These are phyloP conservation scores for Elsinoe necatrix DNA, from an alignment of 2,329 filamentous ascomycete species.

Conservation along the genomic window DNA sequence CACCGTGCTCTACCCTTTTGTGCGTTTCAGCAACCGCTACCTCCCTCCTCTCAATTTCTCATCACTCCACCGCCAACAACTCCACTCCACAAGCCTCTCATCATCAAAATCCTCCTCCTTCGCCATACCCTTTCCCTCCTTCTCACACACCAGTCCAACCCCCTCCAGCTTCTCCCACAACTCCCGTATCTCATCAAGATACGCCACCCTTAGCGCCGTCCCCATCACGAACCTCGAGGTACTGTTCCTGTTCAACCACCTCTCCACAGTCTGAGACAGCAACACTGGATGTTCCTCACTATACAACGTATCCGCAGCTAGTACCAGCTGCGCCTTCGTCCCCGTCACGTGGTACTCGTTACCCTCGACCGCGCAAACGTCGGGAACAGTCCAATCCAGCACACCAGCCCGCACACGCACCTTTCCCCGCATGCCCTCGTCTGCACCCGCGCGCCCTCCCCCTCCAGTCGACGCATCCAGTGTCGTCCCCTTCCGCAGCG, in stretches of 20 bases:
- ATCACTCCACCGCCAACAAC: slow-evolving; percentile 33
- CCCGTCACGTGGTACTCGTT: background rate
- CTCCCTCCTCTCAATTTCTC: slow-evolving; percentile 17
- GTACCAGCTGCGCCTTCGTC: slow-evolving; percentile 30
- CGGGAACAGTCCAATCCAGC: slow-evolving; percentile 17
- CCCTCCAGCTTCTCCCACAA: slow-evolving; percentile 34
- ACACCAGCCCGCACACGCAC: slow-evolving; percentile 19
- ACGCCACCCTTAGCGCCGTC: slow-evolving; percentile 34
- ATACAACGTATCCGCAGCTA: slow-evolving; percentile 38
- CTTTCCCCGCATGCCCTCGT: background rate
- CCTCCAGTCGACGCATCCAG: background rate
- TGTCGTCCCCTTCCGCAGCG: slow-evolving; percentile 1
- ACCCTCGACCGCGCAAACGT: slow-evolving; percentile 1
- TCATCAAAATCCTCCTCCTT: slow-evolving; percentile 30
- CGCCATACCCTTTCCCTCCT: slow-evolving; percentile 27
- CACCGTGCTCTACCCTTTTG: too few relatives aligned
- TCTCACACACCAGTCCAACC: slow-evolving; percentile 30
- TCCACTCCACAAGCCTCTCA: slow-evolving; percentile 33
- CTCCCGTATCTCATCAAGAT: slow-evolving; percentile 37
- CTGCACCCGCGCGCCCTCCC: background rate
- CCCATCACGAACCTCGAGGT: slow-evolving; percentile 32
- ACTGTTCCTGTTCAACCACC: slow-evolving; percentile 28
- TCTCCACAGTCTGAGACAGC: slow-evolving; percentile 29
- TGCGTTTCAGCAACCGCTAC: background rate
- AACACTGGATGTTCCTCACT: slow-evolving; percentile 35